Evolutionary conservation across 495 filamentous ascomycete genomes (phyloP), one percentile per base, ranked within the genome.

Genomic region (Cairneyella variabilis): DNA sequence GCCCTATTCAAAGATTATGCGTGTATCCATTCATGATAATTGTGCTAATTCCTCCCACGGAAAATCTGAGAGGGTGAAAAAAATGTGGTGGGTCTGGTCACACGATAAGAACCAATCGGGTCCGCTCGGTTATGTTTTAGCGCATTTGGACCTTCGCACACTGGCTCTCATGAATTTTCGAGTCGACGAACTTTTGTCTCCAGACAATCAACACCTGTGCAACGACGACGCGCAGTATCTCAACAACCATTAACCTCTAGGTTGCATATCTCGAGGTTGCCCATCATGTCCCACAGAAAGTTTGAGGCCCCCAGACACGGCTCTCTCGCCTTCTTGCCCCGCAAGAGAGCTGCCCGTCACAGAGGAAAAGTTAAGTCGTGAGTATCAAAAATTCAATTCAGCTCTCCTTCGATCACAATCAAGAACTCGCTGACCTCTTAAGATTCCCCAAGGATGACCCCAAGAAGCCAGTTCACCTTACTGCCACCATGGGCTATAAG

Each of bases 401-500:
- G 22, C 22, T 45, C 43, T 11, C 25, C 54, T 49, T 54, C 62
- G 59, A 59, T 68, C 60, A 32, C 14, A 6, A 7, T 32, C 8
- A 26, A 37, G 56, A 54, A 42, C 48, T 53, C 59, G 34, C 56
- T 66, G 34, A 66, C 42, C 36, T 66, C 67, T 68, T 74, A 28
- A 90, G 89, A 79, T 99, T 99, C 86, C 95, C 95, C 69, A 97
- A 97, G 83, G 95, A 99, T 88, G 91, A 99, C 82, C 77, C 91
- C 62, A 97, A 97, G 85, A 93, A 97, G 83, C 89, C 91, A 66
- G 91, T 97, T 75, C 95, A 99, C 81, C 82, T 99, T 64, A 99
- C 95, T 57, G 95, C 95, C 73, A 80, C 88, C 69, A 91, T 99
- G 83, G 95, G 95, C 72, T 99, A 99, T 86, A 99, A 99, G 89